Percentiles rank a stretch among this genome's conserved stretches.
phyloP scores from a whole-genome alignment of 768 basidiomycete species.

The Tylopilus subfusipes region DNA sequence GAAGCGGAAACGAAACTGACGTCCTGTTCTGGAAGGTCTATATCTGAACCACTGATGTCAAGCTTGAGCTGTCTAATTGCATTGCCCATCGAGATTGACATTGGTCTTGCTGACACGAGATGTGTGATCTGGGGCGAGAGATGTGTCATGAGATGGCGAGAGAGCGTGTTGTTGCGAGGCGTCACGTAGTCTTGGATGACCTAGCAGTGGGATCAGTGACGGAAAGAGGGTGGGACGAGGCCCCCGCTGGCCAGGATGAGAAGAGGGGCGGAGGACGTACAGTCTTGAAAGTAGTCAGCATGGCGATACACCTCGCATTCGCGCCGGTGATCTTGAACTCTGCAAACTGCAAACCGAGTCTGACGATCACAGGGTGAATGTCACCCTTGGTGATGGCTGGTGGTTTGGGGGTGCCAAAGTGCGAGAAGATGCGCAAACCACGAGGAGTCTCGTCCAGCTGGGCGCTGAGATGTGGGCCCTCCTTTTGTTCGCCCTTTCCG shows the following conservation, averaged over 20 bases:
- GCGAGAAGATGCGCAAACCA: conserved; percentile 80
- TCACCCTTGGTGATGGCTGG: conserved; percentile 62
- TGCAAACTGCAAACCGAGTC: conserved; percentile 85
- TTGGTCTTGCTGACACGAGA: conserved; percentile 80
- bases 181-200: conserved; percentile 90
- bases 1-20: conserved; percentile 40
- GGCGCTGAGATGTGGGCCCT: conserved; percentile 26
- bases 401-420: conserved; percentile 74
- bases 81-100: conserved; percentile 94
- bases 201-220: conserved; percentile 37
- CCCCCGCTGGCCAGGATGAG: not conserved
- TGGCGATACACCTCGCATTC: conserved; percentile 93
- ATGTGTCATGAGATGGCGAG: conserved; percentile 88
- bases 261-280: conserved; percentile 43
- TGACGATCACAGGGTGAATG: conserved; percentile 85
- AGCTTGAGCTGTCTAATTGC: conserved; percentile 92
- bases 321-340: conserved; percentile 92
- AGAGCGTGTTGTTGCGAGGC: conserved; percentile 80
- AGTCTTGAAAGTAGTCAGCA: conserved; percentile 85
- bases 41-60: conserved; percentile 89
- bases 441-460: conserved; percentile 40
- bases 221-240: not conserved
- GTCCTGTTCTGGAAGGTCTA: conserved; percentile 93
- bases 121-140: conserved; percentile 92
- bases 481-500: conserved; percentile 29